Evolutionary conservation across 345 rosid genomes (phyloP).

Genomic region (Citrus hindsii): DNA sequence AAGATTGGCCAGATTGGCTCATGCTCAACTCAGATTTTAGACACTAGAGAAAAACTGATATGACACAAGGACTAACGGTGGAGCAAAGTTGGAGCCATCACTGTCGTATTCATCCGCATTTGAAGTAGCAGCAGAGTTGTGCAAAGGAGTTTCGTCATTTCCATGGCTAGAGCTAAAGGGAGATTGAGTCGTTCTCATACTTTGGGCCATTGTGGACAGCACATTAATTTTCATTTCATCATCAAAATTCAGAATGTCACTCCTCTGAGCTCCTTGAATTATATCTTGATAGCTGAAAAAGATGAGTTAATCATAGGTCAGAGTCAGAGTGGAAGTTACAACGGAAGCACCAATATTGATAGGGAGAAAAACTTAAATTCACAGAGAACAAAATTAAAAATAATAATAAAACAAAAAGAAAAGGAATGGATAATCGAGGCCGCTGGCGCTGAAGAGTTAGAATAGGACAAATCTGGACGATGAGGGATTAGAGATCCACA

Average conservation of each 20-base stretch:
- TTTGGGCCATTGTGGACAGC: constrained; percentile 42
- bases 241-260: not conserved
- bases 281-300: constrained; percentile 8
- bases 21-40: no score
- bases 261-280: constrained; percentile 7
- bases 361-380: not conserved
- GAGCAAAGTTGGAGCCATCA: constrained; percentile 62
- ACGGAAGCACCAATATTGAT: not conserved
- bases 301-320: not conserved
- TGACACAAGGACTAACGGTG: constrained; percentile 36
- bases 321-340: not conserved
- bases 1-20: not conserved
- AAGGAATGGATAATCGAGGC: not conserved
- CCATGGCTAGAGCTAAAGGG: constrained; percentile 49
- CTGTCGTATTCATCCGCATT: constrained; percentile 77
- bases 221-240: constrained; percentile 34
- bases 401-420: not conserved
- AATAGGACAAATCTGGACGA: not conserved
- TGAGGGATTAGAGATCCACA: not conserved
- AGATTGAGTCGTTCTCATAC: constrained; percentile 48
- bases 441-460: not conserved
- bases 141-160: constrained; percentile 37
- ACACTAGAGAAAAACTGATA: not conserved
- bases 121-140: constrained; percentile 34
- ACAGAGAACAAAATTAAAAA: not conserved